These are phyloP conservation scores for Phyllosticta citriasiana DNA, from an alignment of 2,329 filamentous ascomycete genomes.

Conservation along the genomic window DNA sequence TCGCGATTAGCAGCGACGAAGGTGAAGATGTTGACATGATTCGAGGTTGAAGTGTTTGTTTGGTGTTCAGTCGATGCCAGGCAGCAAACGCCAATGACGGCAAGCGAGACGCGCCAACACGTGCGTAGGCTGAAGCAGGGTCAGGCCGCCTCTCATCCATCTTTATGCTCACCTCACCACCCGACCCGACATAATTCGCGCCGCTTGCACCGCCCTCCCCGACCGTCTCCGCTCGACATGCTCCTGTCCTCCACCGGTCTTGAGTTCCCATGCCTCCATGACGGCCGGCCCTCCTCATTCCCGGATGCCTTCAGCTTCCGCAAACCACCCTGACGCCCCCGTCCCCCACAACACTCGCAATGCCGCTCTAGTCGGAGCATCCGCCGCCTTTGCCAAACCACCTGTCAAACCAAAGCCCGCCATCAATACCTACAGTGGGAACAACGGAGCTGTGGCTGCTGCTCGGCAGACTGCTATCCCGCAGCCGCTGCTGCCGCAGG, in stretches of 20 bases:
- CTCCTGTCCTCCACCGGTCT: neutral
- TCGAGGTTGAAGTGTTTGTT: neutral
- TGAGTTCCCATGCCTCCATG: constrained; percentile 28
- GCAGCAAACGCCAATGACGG: neutral
- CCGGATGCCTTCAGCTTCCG: constrained; percentile 20
- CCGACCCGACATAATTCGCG: neutral
- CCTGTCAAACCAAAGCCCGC: constrained; percentile 30
- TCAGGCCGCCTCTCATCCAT: neutral
- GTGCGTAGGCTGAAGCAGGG: no score
- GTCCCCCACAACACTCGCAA: constrained; percentile 28
- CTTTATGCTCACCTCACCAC: neutral
- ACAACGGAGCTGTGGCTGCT: constrained; percentile 36
- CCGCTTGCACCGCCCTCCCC: neutral
- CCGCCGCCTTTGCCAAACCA: constrained; percentile 38
- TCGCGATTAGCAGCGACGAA: neutral
- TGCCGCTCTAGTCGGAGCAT: constrained; percentile 41
- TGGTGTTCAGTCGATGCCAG: neutral
- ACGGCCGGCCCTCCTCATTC: constrained; percentile 18
- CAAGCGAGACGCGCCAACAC: neutral
- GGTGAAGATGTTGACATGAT: neutral
- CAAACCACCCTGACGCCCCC: constrained; percentile 24
- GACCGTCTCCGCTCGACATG: neutral
- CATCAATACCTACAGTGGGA: constrained; percentile 29
- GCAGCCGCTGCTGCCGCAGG: constrained; percentile 6
- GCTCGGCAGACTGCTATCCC: constrained; percentile 18